Conservation (phyloP, 2,329 filamentous ascomycete species). For the Xylariales sp. region DNA sequence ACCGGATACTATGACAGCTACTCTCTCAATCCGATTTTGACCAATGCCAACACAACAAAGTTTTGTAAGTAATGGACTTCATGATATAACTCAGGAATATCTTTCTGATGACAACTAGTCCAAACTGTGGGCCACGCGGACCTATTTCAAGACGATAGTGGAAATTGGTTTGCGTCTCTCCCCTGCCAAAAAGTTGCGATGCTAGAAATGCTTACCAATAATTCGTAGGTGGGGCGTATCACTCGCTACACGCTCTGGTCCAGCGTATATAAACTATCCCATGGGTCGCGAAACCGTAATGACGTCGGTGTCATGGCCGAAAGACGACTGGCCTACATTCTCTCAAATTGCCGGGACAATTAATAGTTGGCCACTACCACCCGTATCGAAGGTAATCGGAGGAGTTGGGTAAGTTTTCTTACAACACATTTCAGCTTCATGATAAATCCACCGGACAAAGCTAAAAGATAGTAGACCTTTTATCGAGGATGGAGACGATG, state of each 20-base stretch:
- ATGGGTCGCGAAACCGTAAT: constrained; percentile 40
- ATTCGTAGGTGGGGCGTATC: constrained; percentile 33
- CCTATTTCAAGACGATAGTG: constrained; percentile 43
- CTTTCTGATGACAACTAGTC: constrained; percentile 20
- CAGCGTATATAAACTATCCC: constrained; percentile 31
- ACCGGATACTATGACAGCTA: constrained; percentile 31
- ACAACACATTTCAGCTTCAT: constrained; percentile 13
- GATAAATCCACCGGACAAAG: too few relatives aligned
- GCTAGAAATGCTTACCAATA: too few relatives aligned
- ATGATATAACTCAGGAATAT: background rate
- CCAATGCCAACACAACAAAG: constrained; percentile 33
- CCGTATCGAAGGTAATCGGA: constrained; percentile 11
- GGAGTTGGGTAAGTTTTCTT: constrained; percentile 19
- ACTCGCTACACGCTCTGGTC: constrained; percentile 34
- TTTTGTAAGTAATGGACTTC: constrained; percentile 27
- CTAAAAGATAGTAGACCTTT: constrained; percentile 25
- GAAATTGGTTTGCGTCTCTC: constrained; percentile 27
- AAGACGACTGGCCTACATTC: constrained; percentile 29
- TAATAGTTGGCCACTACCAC: constrained; percentile 25
- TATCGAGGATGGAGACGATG: constrained; percentile 35
- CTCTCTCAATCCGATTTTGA: constrained; percentile 33
- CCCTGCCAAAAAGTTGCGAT: background rate
- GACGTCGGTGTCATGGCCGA: constrained; percentile 31
- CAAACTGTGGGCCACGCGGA: constrained; percentile 55
- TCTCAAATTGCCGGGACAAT: constrained; percentile 29